phyloP scores from a whole-genome alignment of 805 yeast genomes.

The Scheffersomyces amazonensis region DNA sequence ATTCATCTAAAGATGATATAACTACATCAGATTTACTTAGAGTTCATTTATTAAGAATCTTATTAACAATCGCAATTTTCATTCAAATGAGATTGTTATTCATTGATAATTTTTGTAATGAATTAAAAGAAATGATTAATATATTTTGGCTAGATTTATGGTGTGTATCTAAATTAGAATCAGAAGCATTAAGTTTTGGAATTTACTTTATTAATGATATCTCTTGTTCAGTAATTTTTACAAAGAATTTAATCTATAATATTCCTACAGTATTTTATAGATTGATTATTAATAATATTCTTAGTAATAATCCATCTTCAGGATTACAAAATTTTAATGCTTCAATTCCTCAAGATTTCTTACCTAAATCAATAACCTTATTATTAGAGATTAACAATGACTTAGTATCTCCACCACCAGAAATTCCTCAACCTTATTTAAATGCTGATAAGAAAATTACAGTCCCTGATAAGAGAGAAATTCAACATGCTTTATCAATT shows the following conservation, averaged over 20 bases:
- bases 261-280: constrained; percentile 3
- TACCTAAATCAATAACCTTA: constrained; percentile 29
- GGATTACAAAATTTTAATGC: constrained; percentile 5
- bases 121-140: constrained; percentile 1
- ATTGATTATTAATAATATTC: constrained; percentile 7
- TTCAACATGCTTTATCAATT: constrained; percentile 22
- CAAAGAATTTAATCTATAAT: neutral
- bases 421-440: constrained; percentile 41
- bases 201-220: constrained; percentile 4
- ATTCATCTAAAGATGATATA: constrained; percentile 8
- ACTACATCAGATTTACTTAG: constrained; percentile 15
- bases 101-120: neutral
- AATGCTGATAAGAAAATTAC: constrained; percentile 37
- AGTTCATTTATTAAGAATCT: constrained; percentile 14
- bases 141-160: constrained; percentile 6
- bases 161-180: neutral
- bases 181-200: neutral
- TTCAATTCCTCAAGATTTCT: constrained; percentile 7
- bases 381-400: constrained; percentile 26
- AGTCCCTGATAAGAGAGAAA: constrained; percentile 34
- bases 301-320: constrained; percentile 6
- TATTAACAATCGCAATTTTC: constrained; percentile 7
- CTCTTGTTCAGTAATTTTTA: constrained; percentile 5
- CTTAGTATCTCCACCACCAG: constrained; percentile 37
- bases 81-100: constrained; percentile 1